Base-by-base conservation (phyloP, 192 early-diverging fungal genomes). In the Coemansia sp. region DNA sequence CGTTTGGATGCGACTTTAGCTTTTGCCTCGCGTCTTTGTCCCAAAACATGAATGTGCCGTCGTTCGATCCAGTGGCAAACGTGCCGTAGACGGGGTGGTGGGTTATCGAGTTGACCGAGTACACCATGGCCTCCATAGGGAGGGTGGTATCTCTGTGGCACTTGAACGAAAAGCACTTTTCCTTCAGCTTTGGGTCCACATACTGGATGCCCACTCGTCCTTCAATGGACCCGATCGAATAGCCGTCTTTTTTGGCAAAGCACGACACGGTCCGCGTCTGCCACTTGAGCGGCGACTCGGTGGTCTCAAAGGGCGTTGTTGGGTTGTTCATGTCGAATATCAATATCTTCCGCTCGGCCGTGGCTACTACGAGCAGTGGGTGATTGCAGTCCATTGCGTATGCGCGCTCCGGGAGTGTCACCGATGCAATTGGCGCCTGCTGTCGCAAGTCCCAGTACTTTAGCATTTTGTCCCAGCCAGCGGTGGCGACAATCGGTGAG, bases 381-480 rank as follows among this genome's bases (percentile, higher is more conserved):
- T 88, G 87, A 5, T 73, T 73, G 39, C 89, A 82, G 83, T 99
- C 97, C 92, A 99, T 93, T 1, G 91, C 79, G 71, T 97, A 99
- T 54, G 87, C 88, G 42, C 97, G 89, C 65, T 99, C 97, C 2
- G 94, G 93, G 17, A 98, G 83, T 6, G 69, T 72, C 12, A 94
- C 85, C 20, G 85, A 89, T 10, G 86, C 88, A 20, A 92, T 87
- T 1, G 97, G 95, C 40, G 77, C 78, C 61, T 87, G 90, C 59
- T 87, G 84, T 39, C 96, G 87, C 51, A 92, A 71, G 77, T 99
- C 96, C 97, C 97, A 99, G 75, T 96, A 99, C 84, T 96, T 94
- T 56, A 97, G 61, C 10, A 92, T 95, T 77, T 98, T 98, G 79
- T 98, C 97, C 96, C 95, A 98, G 58, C 92, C 90, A 29, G 92